Percentiles rank a stretch among this genome's conserved stretches.
phyloP scores from a whole-genome alignment of 2,329 filamentous ascomycete genomes.

The Sporothrix curviconia region DNA sequence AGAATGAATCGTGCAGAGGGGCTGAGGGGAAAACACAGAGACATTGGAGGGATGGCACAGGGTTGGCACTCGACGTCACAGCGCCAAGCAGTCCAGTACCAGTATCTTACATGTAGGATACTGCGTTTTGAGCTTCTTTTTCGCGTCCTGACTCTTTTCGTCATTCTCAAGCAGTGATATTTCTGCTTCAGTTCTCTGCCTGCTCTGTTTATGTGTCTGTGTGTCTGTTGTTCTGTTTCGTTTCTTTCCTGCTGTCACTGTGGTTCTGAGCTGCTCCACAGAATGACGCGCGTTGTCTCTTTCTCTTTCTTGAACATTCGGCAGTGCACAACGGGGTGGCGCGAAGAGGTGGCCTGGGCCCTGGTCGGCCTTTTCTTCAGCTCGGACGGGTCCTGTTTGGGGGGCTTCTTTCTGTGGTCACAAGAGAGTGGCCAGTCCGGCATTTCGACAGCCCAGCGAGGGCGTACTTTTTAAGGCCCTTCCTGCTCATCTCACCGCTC shows the following conservation, averaged over 20 bases:
- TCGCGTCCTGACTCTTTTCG: no score
- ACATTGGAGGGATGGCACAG: neutral
- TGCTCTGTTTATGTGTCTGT: no score
- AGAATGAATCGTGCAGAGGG: neutral
- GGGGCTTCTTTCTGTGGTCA: no score
- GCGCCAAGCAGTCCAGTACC: no score
- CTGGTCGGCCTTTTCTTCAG: neutral
- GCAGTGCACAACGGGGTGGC: neutral
- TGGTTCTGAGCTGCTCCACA: no score
- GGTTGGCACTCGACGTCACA: conserved; percentile 7
- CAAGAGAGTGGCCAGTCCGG: neutral
- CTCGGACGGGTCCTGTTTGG: no score
- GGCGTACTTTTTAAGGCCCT: neutral
- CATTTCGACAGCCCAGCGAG: neutral
- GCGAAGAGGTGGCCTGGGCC: neutral
- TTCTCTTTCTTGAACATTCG: neutral
- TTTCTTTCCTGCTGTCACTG: no score
- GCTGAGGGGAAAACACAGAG: neutral
- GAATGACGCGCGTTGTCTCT: neutral
- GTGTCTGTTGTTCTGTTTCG: no score
- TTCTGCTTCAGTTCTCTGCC: no score
- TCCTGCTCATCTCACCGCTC: neutral
- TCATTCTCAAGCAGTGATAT: no score
- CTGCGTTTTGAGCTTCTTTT: neutral
- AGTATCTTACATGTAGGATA: neutral